Base-by-base conservation (phyloP, 179 eudicot genomes). In the Beta macrorhiza region DNA sequence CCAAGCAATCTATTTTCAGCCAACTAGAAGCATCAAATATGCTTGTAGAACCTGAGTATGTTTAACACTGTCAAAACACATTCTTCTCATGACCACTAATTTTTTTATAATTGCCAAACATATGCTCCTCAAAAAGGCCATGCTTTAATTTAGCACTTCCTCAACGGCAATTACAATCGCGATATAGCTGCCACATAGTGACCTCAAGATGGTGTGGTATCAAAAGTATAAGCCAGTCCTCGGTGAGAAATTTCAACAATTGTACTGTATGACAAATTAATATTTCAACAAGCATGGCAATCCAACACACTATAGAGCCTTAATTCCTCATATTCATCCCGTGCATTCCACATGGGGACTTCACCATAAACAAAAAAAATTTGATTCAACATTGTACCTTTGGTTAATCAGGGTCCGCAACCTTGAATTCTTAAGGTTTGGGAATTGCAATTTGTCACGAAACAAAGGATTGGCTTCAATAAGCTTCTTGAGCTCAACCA, bases 391-490 rank as follows among this genome's bases (percentile, higher is more conserved):
- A 42, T 67, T 51, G 45, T 81, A 94, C 99, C 99, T 95, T 81
- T 95, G 99, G 81, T 94, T 95, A 73, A 95, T 94, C 55, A 95
- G 90, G 19, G 99, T 95, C 32, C 97, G 92, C 75, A 95, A 80
- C 81, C 98, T 90, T 16, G 99, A 94, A 78, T 90, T 92, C 79
- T 94, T 94, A 5, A 95, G 89, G 87, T 79, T 91, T 9, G 99
- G 99, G 82, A 94, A 90, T 86, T 91, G 97, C 84, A 95, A 75
- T 80, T 95, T 95, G 81, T 95, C 99, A 58, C 99, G 98, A 83
- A 95, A 95, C 90, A 93, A 84, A 25, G 99, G 99, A 83, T 95
- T 95, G 61, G 97, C 97, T 86, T 93, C 99, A 77, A 95, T 94
- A 37, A 95, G 97, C 87, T 95, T 93, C 91, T 94, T 95, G 47